These are phyloP conservation scores for Collybiopsis luxurians DNA, from an alignment of 768 basidiomycete genomes.

Conservation along the genomic window DNA sequence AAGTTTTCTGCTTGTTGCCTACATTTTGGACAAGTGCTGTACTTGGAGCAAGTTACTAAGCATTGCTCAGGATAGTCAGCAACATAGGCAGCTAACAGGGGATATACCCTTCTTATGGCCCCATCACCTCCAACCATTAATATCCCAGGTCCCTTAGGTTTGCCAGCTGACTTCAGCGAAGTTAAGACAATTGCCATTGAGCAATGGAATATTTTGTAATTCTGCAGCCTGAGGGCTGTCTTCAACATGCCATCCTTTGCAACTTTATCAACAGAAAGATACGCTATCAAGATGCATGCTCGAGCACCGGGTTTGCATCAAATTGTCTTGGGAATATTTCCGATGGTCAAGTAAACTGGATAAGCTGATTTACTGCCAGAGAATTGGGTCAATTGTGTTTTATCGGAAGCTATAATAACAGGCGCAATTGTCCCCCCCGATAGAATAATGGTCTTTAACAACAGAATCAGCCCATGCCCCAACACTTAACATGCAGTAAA, in stretches of 20 bases:
- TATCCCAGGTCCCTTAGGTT: constrained; percentile 11
- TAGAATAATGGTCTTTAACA: neutral
- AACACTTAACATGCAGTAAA: too few relatives aligned
- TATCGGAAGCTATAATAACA: constrained; percentile 20
- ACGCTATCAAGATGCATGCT: constrained; percentile 12
- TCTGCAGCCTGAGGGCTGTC: too few relatives aligned
- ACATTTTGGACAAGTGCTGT: constrained; percentile 10
- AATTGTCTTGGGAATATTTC: constrained; percentile 23
- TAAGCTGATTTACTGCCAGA: constrained; percentile 26
- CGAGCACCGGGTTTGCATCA: constrained; percentile 2
- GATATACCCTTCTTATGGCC: neutral
- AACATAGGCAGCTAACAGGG: constrained; percentile 8
- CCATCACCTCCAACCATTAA: constrained; percentile 15
- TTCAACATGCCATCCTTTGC: neutral
- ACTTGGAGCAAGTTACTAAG: constrained; percentile 3
- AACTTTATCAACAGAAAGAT: constrained; percentile 10
- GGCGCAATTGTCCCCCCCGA: neutral
- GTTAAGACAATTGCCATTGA: too few relatives aligned
- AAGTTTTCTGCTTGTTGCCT: constrained; percentile 1
- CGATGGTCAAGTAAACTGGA: constrained; percentile 33
- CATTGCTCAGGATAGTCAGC: constrained; percentile 7
- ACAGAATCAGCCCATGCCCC: neutral
- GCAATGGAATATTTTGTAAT: too few relatives aligned
- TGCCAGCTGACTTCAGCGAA: neutral
- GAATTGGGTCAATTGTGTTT: constrained; percentile 27